Evolutionary conservation across 176 grass and related monocot species (phyloP).

Genomic region (Avena eriantha): DNA sequence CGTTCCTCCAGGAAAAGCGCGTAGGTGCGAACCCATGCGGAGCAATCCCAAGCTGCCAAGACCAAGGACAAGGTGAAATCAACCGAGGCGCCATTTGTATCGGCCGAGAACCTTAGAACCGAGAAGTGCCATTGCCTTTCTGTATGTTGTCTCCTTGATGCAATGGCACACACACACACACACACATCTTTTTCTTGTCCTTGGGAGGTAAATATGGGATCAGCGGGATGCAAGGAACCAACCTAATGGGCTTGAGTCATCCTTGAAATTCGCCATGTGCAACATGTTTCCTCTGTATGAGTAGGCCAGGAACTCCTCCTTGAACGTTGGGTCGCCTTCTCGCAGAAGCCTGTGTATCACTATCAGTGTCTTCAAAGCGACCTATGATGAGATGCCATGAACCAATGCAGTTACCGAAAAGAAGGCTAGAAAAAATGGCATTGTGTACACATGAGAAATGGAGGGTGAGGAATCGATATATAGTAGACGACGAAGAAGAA

Average conservation of each 20-base stretch:
- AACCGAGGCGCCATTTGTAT: neutral
- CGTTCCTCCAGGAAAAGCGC: slow-evolving; percentile 86
- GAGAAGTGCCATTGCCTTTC: neutral
- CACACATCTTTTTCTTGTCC: neutral
- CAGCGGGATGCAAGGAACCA: slow-evolving; percentile 6
- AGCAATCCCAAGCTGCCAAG: slow-evolving; percentile 87
- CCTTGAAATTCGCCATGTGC: slow-evolving; percentile 85
- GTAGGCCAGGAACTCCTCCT: slow-evolving; percentile 85
- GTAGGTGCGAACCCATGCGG: slow-evolving; percentile 89
- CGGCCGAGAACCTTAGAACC: neutral
- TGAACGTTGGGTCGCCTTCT: slow-evolving; percentile 96
- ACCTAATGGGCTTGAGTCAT: slow-evolving; percentile 88
- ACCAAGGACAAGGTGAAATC: neutral
- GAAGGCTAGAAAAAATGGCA: neutral
- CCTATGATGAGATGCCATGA: slow-evolving; percentile 45
- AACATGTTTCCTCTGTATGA: slow-evolving; percentile 69
- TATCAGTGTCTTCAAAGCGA: slow-evolving; percentile 91
- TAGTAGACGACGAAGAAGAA: neutral
- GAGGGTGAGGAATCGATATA: neutral
- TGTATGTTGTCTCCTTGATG: neutral
- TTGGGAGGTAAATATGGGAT: neutral
- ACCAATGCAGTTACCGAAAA: neutral
- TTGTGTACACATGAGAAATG: neutral
- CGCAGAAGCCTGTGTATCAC: slow-evolving; percentile 87
- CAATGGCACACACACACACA: neutral